Evolutionary conservation across 805 yeast species (phyloP).

Genomic region (Maudiozyma serrabonitensis): DNA sequence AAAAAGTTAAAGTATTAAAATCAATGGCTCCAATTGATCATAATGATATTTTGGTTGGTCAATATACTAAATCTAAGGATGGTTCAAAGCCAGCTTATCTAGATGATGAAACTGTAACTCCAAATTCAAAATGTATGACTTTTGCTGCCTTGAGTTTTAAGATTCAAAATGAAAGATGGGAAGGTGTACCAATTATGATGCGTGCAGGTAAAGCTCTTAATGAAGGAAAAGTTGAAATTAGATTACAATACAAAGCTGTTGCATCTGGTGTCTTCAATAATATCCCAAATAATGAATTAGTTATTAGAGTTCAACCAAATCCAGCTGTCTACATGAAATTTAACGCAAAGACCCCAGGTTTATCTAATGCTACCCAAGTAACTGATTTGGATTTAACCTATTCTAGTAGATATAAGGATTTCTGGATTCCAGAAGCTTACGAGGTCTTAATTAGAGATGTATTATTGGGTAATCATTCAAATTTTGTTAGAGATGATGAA

Average conservation of each 20-base stretch:
- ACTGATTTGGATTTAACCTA: constrained; percentile 90
- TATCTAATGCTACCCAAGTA: constrained; percentile 68
- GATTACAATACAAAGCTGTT: constrained; percentile 84
- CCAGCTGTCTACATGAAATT: constrained; percentile 91
- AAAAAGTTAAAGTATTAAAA: constrained; percentile 85
- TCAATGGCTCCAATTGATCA: constrained; percentile 61
- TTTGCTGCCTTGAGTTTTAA: constrained; percentile 76
- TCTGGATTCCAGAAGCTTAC: constrained; percentile 96
- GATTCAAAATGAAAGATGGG: constrained; percentile 93
- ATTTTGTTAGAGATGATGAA: constrained; percentile 97
- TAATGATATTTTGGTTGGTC: constrained; percentile 72
- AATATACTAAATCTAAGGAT: constrained; percentile 75
- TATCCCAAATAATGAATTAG: constrained; percentile 86
- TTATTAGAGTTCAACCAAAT: constrained; percentile 86
- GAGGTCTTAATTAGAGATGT: constrained; percentile 92
- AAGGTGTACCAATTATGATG: constrained; percentile 90
- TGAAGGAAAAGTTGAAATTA: constrained; percentile 88
- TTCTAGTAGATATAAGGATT: constrained; percentile 66
- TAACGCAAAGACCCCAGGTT: constrained; percentile 90
- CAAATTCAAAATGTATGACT: constrained; percentile 79
- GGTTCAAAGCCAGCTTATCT: constrained; percentile 83
- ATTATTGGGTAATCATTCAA: constrained; percentile 85
- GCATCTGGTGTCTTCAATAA: constrained; percentile 72
- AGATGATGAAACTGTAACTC: constrained; percentile 84
- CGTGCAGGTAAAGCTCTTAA: constrained; percentile 98